phyloP scores from a whole-genome alignment of 306 rosid genomes.

The Gastrolobium bilobum region DNA sequence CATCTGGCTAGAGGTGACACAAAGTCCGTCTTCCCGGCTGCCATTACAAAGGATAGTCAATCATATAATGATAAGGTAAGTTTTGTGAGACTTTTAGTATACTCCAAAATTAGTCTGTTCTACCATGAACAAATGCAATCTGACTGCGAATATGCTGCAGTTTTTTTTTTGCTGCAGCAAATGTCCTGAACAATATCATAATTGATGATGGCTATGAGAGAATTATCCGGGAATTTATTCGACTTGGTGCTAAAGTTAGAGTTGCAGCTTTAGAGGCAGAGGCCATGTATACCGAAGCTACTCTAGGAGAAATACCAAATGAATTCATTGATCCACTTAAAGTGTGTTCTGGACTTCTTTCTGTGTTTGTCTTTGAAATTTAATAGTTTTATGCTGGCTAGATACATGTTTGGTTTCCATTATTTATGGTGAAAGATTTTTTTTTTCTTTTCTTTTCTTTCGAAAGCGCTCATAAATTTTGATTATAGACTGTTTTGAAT shows the following conservation, averaged over 20 bases:
- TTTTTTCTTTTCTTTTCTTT: too few species aligned
- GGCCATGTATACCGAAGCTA: constrained; percentile 94
- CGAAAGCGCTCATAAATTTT: too few species aligned
- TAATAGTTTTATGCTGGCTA: too few species aligned
- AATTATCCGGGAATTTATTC: constrained; percentile 79
- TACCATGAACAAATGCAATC: constrained; percentile 43
- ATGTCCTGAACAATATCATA: constrained; percentile 82
- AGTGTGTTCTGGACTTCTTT: constrained; percentile 55
- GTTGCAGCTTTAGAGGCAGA: constrained; percentile 95
- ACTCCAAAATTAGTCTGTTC: not conserved
- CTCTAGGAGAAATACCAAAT: constrained; percentile 97
- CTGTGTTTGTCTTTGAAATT: not conserved
- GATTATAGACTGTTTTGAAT: constrained; percentile 1
- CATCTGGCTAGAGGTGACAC: constrained; percentile 91
- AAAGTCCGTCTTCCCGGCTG: constrained; percentile 83
- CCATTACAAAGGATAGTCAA: constrained; percentile 96
- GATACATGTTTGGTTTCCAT: too few species aligned
- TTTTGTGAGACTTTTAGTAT: constrained; percentile 29
- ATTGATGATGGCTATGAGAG: constrained; percentile 89
- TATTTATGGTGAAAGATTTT: too few species aligned
- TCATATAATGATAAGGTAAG: constrained; percentile 94
- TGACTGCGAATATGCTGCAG: constrained; percentile 61
- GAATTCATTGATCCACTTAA: constrained; percentile 99
- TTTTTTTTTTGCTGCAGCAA: constrained; percentile 93
- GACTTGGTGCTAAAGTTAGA: constrained; percentile 89